Evolutionary conservation across 805 yeast genomes (phyloP), one percentile per base, ranked within the genome.

Genomic region (Spathaspora girioi): DNA sequence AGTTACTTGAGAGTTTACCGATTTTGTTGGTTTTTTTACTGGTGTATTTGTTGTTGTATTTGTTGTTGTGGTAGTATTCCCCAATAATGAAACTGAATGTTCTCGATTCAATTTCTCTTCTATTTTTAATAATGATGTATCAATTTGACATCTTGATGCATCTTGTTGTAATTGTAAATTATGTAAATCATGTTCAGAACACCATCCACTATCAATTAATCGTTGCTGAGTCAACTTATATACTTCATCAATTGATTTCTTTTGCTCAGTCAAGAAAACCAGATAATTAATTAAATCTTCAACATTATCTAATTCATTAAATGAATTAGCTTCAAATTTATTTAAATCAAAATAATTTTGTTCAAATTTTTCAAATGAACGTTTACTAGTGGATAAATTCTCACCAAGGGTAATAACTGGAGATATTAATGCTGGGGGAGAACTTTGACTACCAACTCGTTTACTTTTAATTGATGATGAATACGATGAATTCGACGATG

Each of bases 391-490:
- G 12, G 61, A 48, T 44, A 71, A 59, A 55, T 70, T 70, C 44
- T 73, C 78, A 15, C 70, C 61, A 18, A 74, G 59, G 1, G 75
- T 71, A 20, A 74, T 69, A 41, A 71, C 61, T 42, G 78, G 77
- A 3, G 73, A 5, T 14, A 71, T 66, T 18, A 67, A 23, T 23
- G 26, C 53, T 1, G 75, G 71, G 2, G 74, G 61, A 10, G 55
- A 44, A 12, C 50, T 47, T 38, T 48, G 48, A 23, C 55, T 53
- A 12, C 46, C 38, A 18, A 54, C 49, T 48, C 54, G 29, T 35
- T 49, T 51, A 12, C 26, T 42, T 12, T 19, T 40, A 11, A 48
- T 11, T n/a, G 48, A 26, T 2, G 46, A 27, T 17, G 48, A 40
- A 10, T 17, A 31, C 8, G 47, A 31, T 11, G 53, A 41, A 38